Evolutionary conservation across 768 basidiomycete genomes (phyloP), one percentile per base, ranked within the genome.

Genomic region (Leccinum subgranulosum): DNA sequence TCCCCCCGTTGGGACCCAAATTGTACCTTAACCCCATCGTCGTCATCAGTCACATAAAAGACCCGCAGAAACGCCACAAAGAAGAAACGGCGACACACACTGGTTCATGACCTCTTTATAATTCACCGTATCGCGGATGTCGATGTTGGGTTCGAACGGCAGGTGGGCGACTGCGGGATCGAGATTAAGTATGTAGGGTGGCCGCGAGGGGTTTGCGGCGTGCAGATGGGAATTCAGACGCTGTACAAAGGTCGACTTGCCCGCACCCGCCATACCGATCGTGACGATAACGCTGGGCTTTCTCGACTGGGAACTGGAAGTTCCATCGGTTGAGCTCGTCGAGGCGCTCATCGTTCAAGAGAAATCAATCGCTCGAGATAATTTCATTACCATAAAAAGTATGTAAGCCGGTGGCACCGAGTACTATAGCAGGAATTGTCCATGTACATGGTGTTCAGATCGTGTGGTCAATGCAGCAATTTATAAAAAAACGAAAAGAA

Each of bases 81-180:
- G 59, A 64, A 43, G 41, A 64, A 67, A 70, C 54, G 58, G 67
- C 67, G 64, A 87, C 88, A 79, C 80, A 79, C 79, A 97, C 94
- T 98, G 94, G 83, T 97, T 95, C 97, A 99, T 99, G 65, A 99
- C 96, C 74, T 99, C 90, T 62, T 89, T 84, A 74, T 98, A 99
- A 71, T 98, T 90, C 21, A 99, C 86, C 11, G 97, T 99, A 73
- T 99, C 97, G 60, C 97, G 78, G 52, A 99, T 98, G 72, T 99
- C 97, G 59, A 99, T 98, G 71, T 98, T 98, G 27, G 95, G 86
- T 58, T 94, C 92, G 69, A 94, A 99, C 3, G 95, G 93, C 41
- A 94, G 80, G 57, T 88, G 87, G 8, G 90, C 81, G 3, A 98
- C 96, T 1, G 97, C 97, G 6, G 97, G 97, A 73, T 99, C 97